These are phyloP conservation scores for Leccinum imitatum DNA, from an alignment of 768 basidiomycete species.

Conservation along the genomic window DNA sequence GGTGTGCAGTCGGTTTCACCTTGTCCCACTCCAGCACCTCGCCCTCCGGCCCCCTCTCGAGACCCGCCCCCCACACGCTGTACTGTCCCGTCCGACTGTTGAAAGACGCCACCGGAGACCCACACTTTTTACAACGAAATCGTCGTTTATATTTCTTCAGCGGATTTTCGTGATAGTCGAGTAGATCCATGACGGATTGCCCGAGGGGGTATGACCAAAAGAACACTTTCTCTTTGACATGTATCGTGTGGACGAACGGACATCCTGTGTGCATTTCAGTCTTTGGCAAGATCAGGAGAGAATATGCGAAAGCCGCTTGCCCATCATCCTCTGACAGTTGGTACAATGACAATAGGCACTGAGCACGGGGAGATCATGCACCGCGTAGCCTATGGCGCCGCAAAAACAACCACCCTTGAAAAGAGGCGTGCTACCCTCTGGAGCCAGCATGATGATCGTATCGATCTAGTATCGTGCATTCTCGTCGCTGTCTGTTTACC, in stretches of 20 bases:
- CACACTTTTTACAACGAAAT: conserved; percentile 62
- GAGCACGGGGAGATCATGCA: conserved; percentile 47
- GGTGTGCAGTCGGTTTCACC: conserved; percentile 58
- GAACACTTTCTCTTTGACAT: conserved; percentile 52
- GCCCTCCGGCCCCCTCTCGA: conserved; percentile 53
- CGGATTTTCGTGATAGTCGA: conserved; percentile 50
- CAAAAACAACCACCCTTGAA: conserved; percentile 61
- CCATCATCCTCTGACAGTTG: conserved; percentile 60
- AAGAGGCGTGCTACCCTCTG: conserved; percentile 16
- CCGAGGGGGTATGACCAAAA: conserved; percentile 41
- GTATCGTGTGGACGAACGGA: conserved; percentile 62
- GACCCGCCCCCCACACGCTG: conserved; percentile 58
- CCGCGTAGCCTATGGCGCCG: conserved; percentile 46
- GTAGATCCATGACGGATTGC: conserved; percentile 31
- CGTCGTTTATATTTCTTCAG: conserved; percentile 60
- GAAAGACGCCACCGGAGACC: conserved; percentile 49
- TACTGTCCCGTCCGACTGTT: conserved; percentile 48
- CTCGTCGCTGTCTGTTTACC: too few relatives aligned
- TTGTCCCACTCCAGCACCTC: conserved; percentile 51
- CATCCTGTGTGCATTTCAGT: conserved; percentile 26
- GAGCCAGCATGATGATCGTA: conserved; percentile 10
- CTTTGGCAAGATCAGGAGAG: neutral
- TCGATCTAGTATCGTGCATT: neutral
- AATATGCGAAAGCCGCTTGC: conserved; percentile 32
- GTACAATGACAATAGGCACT: conserved; percentile 73